phyloP scores from a whole-genome alignment of 805 yeast species.

The Ogataea saltuana region DNA sequence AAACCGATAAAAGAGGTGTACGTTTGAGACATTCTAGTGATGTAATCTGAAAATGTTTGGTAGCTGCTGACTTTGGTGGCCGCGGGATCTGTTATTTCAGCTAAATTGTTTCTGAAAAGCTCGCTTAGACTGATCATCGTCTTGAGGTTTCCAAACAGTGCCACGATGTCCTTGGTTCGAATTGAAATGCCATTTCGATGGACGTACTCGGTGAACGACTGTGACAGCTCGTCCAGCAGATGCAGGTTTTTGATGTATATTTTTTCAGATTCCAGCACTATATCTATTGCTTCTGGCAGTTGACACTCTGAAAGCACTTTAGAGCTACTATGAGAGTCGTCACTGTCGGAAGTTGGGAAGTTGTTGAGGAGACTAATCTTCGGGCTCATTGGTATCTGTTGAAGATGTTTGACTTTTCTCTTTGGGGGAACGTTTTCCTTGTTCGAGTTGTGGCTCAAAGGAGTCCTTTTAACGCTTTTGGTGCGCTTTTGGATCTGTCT shows the following conservation, averaged over 20 bases:
- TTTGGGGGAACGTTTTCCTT: not conserved
- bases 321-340: not conserved
- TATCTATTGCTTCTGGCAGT: conserved; percentile 22
- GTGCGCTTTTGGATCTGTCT: conserved; percentile 30
- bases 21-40: conserved; percentile 26
- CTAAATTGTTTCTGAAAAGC: conserved; percentile 27
- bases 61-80: conserved; percentile 15
- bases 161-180: conserved; percentile 36
- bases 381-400: conserved; percentile 5
- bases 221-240: conserved; percentile 34
- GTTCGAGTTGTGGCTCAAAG: not conserved
- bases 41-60: conserved; percentile 21
- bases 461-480: conserved; percentile 5
- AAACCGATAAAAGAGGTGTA: conserved; percentile 29
- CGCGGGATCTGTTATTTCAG: not conserved
- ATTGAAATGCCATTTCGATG: conserved; percentile 34
- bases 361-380: conserved; percentile 41
- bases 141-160: conserved; percentile 46
- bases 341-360: conserved; percentile 10
- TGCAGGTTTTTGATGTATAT: conserved; percentile 35
- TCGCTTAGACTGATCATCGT: conserved; percentile 40
- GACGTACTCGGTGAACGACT: conserved; percentile 35
- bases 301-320: conserved; percentile 17
- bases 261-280: conserved; percentile 37
- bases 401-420: conserved; percentile 7